Base-by-base conservation (phyloP, 2,329 filamentous ascomycete genomes). In the Taxawa tesnikishii region DNA sequence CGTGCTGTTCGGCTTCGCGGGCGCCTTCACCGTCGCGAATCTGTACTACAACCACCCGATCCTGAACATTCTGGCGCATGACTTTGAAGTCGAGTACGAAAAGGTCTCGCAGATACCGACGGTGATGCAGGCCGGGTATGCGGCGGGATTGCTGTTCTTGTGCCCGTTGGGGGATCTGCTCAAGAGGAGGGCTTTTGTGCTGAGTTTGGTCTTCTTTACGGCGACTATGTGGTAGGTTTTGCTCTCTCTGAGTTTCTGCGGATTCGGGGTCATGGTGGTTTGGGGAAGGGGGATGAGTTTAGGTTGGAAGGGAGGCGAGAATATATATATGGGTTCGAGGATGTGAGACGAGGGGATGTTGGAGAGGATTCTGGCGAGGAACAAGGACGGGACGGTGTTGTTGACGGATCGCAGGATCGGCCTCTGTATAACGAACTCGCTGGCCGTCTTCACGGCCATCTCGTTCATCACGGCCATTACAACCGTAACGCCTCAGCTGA, bases 21-120 rank as follows among this genome's bases (percentile, higher is more conserved):
- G 59, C 0, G 68, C 75, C 4, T 75, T 83, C 42, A 83, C 79
- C 1, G 82, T 87, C 5, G 81, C 81, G 12, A 87, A 87, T 43
- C 60, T 88, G 3, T 88, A 88, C 57, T 85, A 88, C 54, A 82
- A 71, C 37, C 81, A 87, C 45, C 80, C 83, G 0, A 81, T 88
- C 28, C 60, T 88, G 15, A 83, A 85, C 47, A 71, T 80, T 31
- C 65, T 90, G 25, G 81, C 83, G 0, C 52, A 63, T 7, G 76
- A 80, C 11, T 88, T 90, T 47, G 47, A 67, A 32, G 76, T 88
- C 29, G 67, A 65, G 6, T 79, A 83, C 46, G 79, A 83, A 45
- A 63, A 68, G 33, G 73, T 81, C 0, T 63, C 70, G 4, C 55
- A 72, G 25, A 74, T 88, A 15, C 80, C 83, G 1, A 88, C 83